Conservation (phyloP, 2,329 filamentous ascomycete genomes). For the Arthrocladium fulminans region DNA sequence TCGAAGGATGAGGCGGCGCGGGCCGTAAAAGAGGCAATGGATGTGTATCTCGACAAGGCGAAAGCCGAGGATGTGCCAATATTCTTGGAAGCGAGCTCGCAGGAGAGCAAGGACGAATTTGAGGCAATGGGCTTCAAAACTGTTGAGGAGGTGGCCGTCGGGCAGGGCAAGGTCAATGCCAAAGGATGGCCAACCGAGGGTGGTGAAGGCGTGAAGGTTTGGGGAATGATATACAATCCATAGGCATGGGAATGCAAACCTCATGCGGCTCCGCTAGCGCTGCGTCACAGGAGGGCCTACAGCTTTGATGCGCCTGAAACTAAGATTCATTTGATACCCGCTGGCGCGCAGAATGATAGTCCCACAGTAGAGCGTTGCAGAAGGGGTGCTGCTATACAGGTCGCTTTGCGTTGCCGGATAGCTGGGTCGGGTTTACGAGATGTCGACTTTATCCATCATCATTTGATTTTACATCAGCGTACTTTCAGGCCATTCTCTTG, state of each 20-base stretch:
- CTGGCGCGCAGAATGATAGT: too few relatives aligned
- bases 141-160: conserved; percentile 19
- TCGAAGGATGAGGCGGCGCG: conserved; percentile 10
- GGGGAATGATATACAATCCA: conserved; percentile 21
- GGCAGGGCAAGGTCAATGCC: conserved; percentile 16
- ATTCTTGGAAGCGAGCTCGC: conserved; percentile 18
- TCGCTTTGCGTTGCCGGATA: too few relatives aligned
- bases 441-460: too few relatives aligned
- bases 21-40: conserved; percentile 16
- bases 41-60: conserved; percentile 17
- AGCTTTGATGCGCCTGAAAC: too few relatives aligned
- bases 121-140: conserved; percentile 19
- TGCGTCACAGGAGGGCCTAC: too few relatives aligned
- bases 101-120: conserved; percentile 17
- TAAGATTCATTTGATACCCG: too few relatives aligned
- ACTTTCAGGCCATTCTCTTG: background rate
- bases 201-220: conserved; percentile 19
- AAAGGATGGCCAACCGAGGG: conserved; percentile 19
- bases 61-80: conserved; percentile 18
- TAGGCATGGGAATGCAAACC: too few relatives aligned
- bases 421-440: too few relatives aligned
- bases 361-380: too few relatives aligned
- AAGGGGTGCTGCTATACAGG: too few relatives aligned
- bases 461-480: background rate
- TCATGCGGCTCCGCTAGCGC: too few relatives aligned